Percentiles rank a stretch among this genome's conserved stretches.
These are phyloP conservation scores for Polyporus tsugae DNA, from an alignment of 1,284 basidiomycete species.

Conservation along the genomic window DNA sequence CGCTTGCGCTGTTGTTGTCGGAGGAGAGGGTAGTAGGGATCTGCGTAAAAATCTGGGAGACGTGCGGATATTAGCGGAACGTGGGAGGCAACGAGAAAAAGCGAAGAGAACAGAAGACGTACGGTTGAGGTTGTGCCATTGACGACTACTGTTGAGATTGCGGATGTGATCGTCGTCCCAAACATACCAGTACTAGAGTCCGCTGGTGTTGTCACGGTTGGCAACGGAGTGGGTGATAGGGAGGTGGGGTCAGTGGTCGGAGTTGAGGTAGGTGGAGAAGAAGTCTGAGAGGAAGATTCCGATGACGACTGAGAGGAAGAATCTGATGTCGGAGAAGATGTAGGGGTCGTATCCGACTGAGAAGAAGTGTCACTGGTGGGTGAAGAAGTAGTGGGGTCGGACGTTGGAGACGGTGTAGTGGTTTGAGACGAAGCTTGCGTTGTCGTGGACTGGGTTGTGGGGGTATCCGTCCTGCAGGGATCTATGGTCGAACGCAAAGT, in stretches of 20 bases:
- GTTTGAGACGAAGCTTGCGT: background rate
- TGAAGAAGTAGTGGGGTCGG: slow-evolving; percentile 1
- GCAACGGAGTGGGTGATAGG: slow-evolving; percentile 18
- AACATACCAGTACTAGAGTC: slow-evolving; percentile 14
- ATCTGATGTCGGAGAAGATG: slow-evolving; percentile 3
- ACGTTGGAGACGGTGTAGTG: background rate
- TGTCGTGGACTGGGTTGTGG: background rate
- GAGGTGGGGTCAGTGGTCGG: slow-evolving; percentile 21
- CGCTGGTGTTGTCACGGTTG: slow-evolving; percentile 24
- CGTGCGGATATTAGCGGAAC: background rate
- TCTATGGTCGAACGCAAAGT: background rate
- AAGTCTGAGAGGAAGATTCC: slow-evolving; percentile 6
- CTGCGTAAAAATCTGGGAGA: slow-evolving; percentile 20
- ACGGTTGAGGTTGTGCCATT: slow-evolving; percentile 29
- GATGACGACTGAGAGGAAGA: slow-evolving; percentile 14
- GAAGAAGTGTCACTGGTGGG: background rate
- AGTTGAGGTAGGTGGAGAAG: slow-evolving; percentile 25
- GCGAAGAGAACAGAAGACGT: slow-evolving; percentile 6
- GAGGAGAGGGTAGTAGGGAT: slow-evolving; percentile 33
- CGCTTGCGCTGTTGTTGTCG: background rate
- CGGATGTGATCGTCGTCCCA: slow-evolving; percentile 26
- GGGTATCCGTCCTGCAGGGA: background rate
- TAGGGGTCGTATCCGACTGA: background rate
- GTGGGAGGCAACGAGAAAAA: background rate
- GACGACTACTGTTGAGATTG: slow-evolving; percentile 28